phyloP scores from a whole-genome alignment of 2,329 filamentous ascomycete species.

The Chalara sp. region DNA sequence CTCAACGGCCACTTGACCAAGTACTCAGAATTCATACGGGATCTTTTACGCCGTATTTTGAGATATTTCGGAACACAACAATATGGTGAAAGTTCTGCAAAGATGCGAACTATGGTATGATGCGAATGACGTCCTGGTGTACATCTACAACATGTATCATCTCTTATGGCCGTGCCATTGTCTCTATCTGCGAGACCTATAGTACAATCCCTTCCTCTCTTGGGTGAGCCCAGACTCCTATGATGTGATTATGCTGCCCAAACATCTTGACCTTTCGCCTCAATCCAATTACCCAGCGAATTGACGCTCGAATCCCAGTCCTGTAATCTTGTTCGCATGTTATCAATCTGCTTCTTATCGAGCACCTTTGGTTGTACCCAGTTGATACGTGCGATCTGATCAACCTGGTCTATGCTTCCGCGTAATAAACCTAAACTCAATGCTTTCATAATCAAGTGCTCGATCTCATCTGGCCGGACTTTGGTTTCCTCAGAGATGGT shows the following conservation, averaged over 20 bases:
- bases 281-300: constrained; percentile 94
- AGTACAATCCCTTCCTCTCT: constrained; percentile 20
- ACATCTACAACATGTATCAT: neutral
- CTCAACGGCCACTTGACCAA: too few species aligned
- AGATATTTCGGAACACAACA: too few species aligned
- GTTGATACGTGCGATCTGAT: constrained; percentile 87
- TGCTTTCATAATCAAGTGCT: constrained; percentile 99
- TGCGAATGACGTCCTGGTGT: neutral
- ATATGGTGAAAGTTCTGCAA: neutral
- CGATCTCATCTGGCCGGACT: constrained; percentile 84
- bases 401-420: constrained; percentile 94
- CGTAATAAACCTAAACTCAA: constrained; percentile 82
- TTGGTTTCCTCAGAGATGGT: constrained; percentile 90
- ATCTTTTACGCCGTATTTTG: too few species aligned
- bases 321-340: constrained; percentile 78
- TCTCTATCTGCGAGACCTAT: constrained; percentile 16
- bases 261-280: constrained; percentile 86
- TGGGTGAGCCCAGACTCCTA: constrained; percentile 21
- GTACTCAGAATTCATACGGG: too few species aligned
- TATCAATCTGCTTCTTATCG: constrained; percentile 90
- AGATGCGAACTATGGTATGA: neutral
- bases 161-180: neutral
- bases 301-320: constrained; percentile 98
- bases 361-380: constrained; percentile 99
- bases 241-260: constrained; percentile 66